phyloP scores from a whole-genome alignment of 139 green algal species.

The Microglena sp. region DNA sequence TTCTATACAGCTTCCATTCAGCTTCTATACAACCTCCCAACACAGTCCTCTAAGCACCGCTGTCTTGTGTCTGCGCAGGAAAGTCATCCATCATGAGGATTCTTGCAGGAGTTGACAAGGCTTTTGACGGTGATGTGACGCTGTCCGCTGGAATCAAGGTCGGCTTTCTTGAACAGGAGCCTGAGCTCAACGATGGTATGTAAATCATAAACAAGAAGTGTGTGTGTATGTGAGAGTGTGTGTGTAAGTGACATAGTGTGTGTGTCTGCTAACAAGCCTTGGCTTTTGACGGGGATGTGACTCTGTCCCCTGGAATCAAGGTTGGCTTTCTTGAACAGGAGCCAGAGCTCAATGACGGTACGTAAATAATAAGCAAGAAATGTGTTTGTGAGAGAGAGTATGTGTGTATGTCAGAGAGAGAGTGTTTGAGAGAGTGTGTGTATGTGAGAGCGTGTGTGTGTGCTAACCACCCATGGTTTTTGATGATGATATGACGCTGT shows the following conservation, averaged over 20 bases:
- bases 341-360: constrained; percentile 58
- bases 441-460: too few relatives aligned
- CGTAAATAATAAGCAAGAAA: neutral
- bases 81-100: constrained; percentile 73
- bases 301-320: constrained; percentile 39
- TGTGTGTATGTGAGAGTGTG: too few relatives aligned
- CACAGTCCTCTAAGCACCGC: too few relatives aligned
- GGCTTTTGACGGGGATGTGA: constrained; percentile 35
- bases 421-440: too few relatives aligned
- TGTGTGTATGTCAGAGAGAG: too few relatives aligned
- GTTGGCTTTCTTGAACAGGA: constrained; percentile 65
- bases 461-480: too few relatives aligned
- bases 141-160: constrained; percentile 49
- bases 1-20: too few relatives aligned
- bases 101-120: constrained; percentile 37
- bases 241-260: too few relatives aligned
- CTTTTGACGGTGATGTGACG: constrained; percentile 15
- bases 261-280: neutral
- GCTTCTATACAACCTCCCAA: too few relatives aligned
- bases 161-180: constrained; percentile 10
- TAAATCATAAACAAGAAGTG: neutral
- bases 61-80: constrained; percentile 45
- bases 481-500: too few relatives aligned
- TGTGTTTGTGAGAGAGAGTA: neutral
- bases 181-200: too few relatives aligned